Percentiles rank a stretch among this genome's conserved stretches.
Conservation (phyloP, 768 basidiomycete species). For the Termitomyces sp. region DNA sequence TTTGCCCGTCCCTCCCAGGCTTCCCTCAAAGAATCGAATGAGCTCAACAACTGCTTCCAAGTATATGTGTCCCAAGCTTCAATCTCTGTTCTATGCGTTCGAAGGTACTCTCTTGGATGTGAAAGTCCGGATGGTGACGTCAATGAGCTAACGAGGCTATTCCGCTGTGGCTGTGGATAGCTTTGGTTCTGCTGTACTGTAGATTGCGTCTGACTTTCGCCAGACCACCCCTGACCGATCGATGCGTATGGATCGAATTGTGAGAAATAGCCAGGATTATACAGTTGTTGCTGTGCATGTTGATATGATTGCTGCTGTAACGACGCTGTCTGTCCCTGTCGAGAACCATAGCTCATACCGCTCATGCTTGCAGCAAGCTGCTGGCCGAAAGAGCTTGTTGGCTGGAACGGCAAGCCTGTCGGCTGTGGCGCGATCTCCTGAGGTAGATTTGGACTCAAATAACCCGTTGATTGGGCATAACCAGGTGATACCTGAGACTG, state of each 20-base stretch:
- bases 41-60: conserved; percentile 64
- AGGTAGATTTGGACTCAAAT: conserved; percentile 6
- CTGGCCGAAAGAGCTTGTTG: conserved; percentile 51
- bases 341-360: conserved; percentile 34
- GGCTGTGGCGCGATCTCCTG: conserved; percentile 16
- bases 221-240: conserved; percentile 37
- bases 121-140: conserved; percentile 31
- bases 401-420: conserved; percentile 33
- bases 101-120: conserved; percentile 69
- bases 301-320: conserved; percentile 27
- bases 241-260: conserved; percentile 51
- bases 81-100: conserved; percentile 57
- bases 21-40: conserved; percentile 59
- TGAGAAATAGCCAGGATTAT: conserved; percentile 38
- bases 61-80: conserved; percentile 66
- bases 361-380: conserved; percentile 36
- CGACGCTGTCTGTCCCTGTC: conserved; percentile 21
- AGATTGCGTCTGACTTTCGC: conserved; percentile 14
- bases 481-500: conserved; percentile 23
- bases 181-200: conserved; percentile 14
- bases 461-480: conserved; percentile 6
- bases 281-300: conserved; percentile 43
- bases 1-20: conserved; percentile 59
- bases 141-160: conserved; percentile 10
- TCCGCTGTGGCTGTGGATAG: conserved; percentile 13